Base-by-base conservation (phyloP, 331 rosid genomes). In the Quercus tomentella region DNA sequence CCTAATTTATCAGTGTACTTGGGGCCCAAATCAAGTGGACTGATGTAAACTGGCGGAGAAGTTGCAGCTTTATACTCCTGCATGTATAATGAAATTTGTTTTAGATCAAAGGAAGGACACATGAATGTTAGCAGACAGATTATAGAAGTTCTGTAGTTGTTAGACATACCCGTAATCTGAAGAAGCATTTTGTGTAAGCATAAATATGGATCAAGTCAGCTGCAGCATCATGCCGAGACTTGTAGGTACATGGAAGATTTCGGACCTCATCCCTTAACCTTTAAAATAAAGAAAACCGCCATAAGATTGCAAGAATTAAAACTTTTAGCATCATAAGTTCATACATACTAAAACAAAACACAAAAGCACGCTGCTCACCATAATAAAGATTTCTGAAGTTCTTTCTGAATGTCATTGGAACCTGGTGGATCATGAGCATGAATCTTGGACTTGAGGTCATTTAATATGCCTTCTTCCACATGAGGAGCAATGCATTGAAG, bases 231-330 rank as follows among this genome's bases (percentile, higher is more conserved):
- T 96, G 90, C 87, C 98, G 96, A 76, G 98, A 92, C 88, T 86
- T 96, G 89, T 93, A 92, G 85, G 99, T 89, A 92, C 98, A 96
- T 70, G 88, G 88, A 85, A 96, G 91, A 86, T 85, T 79, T 70
- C 97, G 89, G 84, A 96, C 91, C 88, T 96, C 99, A 20, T 93
- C 99, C 88, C 99, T 96, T 93, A 96, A 86, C 99, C 99, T 96
- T 77, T 30, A 15, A 77, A 54, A 20, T 55, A 51, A 55, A 74
- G n/a, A 78, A 58, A 31, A 56, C 37, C 76, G 6, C 49, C 57
- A 43, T 56, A 79, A 55, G 78, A 30, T 54, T 33, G 77, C 72
- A 56, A 65, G 56, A 7, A 58, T 76, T 37, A 67, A 45, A 56
- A 60, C 74, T 18, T 67, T 14, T 31, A 67, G 9, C 72, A 67